Evolutionary conservation across 2,329 filamentous ascomycete genomes (phyloP), one percentile per base, ranked within the genome.

Genomic region (Cladosporium phlei): DNA sequence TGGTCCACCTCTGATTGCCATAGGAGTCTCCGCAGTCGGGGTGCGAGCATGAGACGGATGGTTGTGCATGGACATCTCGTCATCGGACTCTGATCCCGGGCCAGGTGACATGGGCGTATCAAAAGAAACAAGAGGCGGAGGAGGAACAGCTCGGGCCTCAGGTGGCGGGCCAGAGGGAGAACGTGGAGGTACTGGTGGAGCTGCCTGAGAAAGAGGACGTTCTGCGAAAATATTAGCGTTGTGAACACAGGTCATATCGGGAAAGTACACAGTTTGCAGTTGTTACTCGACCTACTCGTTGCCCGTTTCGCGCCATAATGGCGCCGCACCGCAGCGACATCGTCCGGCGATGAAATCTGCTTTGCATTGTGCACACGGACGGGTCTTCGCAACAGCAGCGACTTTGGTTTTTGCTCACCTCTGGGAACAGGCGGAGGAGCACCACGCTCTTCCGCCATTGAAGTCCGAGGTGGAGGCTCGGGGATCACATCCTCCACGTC

Each of bases 31-130:
- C 24, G 52, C 51, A 9, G 54, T 53, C 21, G 68, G 55, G 5
- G 56, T 56, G 22, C 66, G 66, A 34, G 69, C 54, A n/a, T n/a
- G n/a, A 14, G 70, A 74, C 44, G 59, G 67, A 57, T 54, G 75
- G 66, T 55, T 57, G 30, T 58, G 75, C 61, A 59, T 67, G 8
- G 85, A 88, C 58, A 89, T 71, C 65, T 96, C 91, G 63, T 96
- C 90, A 57, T 94, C 90, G 33, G 90, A 93, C 63, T 86, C 87
- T 1, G 88, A 94, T 22, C 88, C 89, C 51, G 85, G 77, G 48
- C 82, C 88, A 35, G 82, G 82, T 30, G 86, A 86, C 38, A 76
- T 73, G 12, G 59, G 59, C 3, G 43, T 38, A 9, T 78, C 62
- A 17, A 48, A 50, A 39, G 51, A 51, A 37, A 30, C 32, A 33